phyloP scores from a whole-genome alignment of 2,329 filamentous ascomycete species.

The Clarireedia paspali region DNA sequence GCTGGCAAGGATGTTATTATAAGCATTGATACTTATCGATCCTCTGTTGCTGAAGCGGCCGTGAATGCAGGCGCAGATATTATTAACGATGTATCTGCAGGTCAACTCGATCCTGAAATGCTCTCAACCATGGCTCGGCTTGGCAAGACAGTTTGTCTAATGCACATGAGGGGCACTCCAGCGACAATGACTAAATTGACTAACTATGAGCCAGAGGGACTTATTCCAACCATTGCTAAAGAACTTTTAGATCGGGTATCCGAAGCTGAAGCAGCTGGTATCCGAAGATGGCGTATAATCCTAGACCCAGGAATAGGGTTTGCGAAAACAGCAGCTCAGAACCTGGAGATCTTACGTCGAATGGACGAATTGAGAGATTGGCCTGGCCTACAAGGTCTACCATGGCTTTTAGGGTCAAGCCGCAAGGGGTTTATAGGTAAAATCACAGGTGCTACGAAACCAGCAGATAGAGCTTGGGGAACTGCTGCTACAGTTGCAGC shows the following conservation, averaged over 20 bases:
- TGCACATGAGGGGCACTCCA: conserved; percentile 68
- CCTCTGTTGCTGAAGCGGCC: conserved; percentile 70
- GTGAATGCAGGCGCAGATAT: conserved; percentile 78
- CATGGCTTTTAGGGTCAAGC: conserved; percentile 85
- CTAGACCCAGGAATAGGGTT: conserved; percentile 93
- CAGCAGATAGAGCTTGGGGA: conserved; percentile 68
- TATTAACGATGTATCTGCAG: conserved; percentile 90
- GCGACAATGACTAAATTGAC: conserved; percentile 53
- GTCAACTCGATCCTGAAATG: conserved; percentile 72
- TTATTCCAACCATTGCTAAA: conserved; percentile 45
- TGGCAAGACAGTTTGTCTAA: conserved; percentile 68
- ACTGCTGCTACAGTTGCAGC: conserved; percentile 85
- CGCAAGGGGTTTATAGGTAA: conserved; percentile 83
- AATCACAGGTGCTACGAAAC: conserved; percentile 66
- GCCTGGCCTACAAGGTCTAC: conserved; percentile 60
- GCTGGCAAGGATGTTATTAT: conserved; percentile 59
- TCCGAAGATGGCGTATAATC: conserved; percentile 88
- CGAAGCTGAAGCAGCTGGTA: conserved; percentile 70
- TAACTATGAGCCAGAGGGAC: conserved; percentile 43
- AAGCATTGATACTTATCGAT: conserved; percentile 89
- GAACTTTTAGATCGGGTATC: conserved; percentile 57
- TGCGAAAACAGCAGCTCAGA: conserved; percentile 75
- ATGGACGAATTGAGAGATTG: conserved; percentile 57
- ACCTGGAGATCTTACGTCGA: conserved; percentile 67
- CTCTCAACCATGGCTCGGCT: conserved; percentile 69